Evolutionary conservation across 164 flowering plant genomes (phyloP), one percentile per base, ranked within the genome.

Genomic region (Vitis labrusca): DNA sequence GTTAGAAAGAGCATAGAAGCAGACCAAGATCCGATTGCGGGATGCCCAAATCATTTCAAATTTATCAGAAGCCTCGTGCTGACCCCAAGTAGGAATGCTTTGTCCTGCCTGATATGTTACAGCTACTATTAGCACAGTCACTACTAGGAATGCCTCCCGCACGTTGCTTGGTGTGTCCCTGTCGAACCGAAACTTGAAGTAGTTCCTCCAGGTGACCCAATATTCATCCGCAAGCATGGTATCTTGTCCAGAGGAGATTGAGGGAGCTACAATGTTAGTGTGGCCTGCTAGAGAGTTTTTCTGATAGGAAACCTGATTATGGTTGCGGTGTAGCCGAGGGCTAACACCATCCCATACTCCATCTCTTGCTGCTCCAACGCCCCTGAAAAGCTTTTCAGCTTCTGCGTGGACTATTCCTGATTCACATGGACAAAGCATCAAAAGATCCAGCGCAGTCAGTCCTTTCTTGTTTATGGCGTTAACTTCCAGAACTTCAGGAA

Each of bases 41-140:
- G 27, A 23, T 23, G 27, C 1, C 0, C 7, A 0, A 32, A 0
- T 32, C 44, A 4, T 32, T 4, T 32, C 44, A 32, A 32, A 32
- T 32, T 32, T 32, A 32, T 32, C 5, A 6, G 44, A 32, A 32
- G 44, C 44, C 44, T 48, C 71, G 37, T 55, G 58, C 71, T 58
- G 54, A 16, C 1, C 8, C 2, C 71, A 63, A 1, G 66, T 68
- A 8, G 74, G 74, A 13, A 74, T 64, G 14, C 56, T 77, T 11
- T 72, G 59, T 12, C 63, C 67, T 12, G 76, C 67, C 23, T 72
- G 75, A 66, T 59, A 72, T 2, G 76, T 68, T 32, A 73, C 67
- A 0, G 79, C 65, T 12, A 66, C 73, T 10, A 69, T 72, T 4
- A 71, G 59, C 0, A 49, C 72, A 1, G 75, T 61, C 6, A 76